phyloP scores from a whole-genome alignment of 1,139 yeast species.

The Pichia sp. region DNA sequence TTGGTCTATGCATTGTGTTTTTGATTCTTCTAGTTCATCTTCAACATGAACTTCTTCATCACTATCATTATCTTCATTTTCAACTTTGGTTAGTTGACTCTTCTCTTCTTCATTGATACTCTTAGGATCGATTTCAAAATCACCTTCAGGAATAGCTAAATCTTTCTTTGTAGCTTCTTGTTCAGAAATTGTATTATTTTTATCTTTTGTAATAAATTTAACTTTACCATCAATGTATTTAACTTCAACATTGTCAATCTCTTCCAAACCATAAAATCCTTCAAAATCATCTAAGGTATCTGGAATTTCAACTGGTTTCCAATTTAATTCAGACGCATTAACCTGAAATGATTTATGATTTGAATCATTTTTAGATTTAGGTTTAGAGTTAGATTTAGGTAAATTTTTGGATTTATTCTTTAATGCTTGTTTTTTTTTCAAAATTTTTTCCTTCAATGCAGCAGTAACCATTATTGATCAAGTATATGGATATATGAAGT shows the following conservation, averaged over 20 bases:
- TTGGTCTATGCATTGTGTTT: conserved; percentile 8
- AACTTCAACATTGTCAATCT: conserved; percentile 87
- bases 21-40: conserved; percentile 14
- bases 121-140: conserved; percentile 23
- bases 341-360: conserved; percentile 27
- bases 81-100: conserved; percentile 9
- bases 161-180: conserved; percentile 21
- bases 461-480: conserved; percentile 22
- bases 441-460: conserved; percentile 14
- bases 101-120: conserved; percentile 16
- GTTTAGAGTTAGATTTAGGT: neutral
- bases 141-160: conserved; percentile 21
- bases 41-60: conserved; percentile 14
- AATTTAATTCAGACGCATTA: conserved; percentile 46
- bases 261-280: conserved; percentile 90
- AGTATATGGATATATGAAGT: neutral
- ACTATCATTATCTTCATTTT: no score
- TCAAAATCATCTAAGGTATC: conserved; percentile 81
- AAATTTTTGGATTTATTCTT: conserved; percentile 6
- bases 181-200: conserved; percentile 23
- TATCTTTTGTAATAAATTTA: conserved; percentile 51
- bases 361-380: no score
- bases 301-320: conserved; percentile 82
- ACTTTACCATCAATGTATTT: conserved; percentile 60
- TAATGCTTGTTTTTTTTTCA: conserved; percentile 15